Conservation (phyloP, 768 basidiomycete genomes). For the Serendipita sp. region DNA sequence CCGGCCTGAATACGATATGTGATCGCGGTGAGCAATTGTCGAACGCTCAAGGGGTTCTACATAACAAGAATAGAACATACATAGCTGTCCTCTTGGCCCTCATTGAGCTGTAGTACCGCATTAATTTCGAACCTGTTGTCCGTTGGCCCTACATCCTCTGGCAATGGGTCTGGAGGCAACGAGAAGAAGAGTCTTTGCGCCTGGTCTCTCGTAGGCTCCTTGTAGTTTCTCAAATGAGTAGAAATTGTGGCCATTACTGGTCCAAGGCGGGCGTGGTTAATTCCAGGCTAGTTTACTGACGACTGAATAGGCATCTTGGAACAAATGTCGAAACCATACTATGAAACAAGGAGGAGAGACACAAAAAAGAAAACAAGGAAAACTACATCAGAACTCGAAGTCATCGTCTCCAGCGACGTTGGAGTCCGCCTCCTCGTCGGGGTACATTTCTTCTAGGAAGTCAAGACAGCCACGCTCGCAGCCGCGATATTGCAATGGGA, state of each 20-base stretch:
- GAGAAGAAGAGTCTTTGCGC: constrained; percentile 77
- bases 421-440: background rate
- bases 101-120: constrained; percentile 62
- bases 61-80: constrained; percentile 60
- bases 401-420: background rate
- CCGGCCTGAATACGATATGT: constrained; percentile 46
- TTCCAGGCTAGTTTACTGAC: background rate
- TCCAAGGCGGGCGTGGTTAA: background rate
- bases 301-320: background rate
- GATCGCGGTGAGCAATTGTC: background rate
- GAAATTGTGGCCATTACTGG: constrained; percentile 60
- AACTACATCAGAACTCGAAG: background rate
- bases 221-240: constrained; percentile 78
- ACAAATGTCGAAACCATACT: background rate
- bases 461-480: constrained; percentile 1
- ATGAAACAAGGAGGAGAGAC: background rate
- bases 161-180: constrained; percentile 33
- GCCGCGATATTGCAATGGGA: background rate
- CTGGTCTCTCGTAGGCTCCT: constrained; percentile 84
- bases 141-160: constrained; percentile 12
- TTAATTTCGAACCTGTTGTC: constrained; percentile 71
- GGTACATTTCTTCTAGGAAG: background rate
- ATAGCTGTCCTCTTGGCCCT: constrained; percentile 67
- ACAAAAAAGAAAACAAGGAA: background rate
- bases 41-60: constrained; percentile 6